phyloP scores from a whole-genome alignment of 108 stramenopile species.

The Skeletonema marinoi region DNA sequence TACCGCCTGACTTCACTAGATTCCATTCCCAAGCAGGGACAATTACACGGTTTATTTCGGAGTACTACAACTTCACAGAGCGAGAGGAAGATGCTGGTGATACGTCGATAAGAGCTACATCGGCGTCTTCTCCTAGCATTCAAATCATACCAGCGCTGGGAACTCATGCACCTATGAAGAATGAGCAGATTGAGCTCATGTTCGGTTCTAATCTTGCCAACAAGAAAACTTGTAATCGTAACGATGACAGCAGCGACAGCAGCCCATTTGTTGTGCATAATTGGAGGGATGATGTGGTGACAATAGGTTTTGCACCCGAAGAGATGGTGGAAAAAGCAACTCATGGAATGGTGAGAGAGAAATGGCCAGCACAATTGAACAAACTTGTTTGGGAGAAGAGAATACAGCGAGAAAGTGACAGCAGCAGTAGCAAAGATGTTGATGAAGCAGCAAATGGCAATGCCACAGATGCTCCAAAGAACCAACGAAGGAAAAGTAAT shows the following conservation, averaged over 20 bases:
- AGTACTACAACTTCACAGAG: conserved; percentile 80
- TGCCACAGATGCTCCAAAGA: neutral
- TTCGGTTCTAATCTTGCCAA: conserved; percentile 68
- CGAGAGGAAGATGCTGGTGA: neutral
- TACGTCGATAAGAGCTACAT: neutral
- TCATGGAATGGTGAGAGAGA: conserved; percentile 61
- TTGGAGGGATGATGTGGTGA: conserved; percentile 95
- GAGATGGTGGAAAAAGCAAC: conserved; percentile 80
- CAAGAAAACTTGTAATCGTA: neutral
- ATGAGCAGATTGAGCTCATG: conserved; percentile 80
- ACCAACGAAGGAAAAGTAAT: neutral
- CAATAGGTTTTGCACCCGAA: conserved; percentile 87
- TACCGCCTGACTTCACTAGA: conserved; percentile 94
- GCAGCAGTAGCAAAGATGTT: conserved; percentile 24
- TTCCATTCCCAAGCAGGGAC: conserved; percentile 88
- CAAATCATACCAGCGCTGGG: conserved; percentile 92
- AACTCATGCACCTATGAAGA: conserved; percentile 93
- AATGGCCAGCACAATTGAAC: conserved; percentile 96
- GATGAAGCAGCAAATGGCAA: conserved; percentile 13
- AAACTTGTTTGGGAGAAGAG: conserved; percentile 89
- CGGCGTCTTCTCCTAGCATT: conserved; percentile 16
- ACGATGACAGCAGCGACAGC: conserved; percentile 20
- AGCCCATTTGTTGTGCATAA: conserved; percentile 88
- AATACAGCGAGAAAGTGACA: neutral
- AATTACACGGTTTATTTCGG: conserved; percentile 80